Conservation (phyloP, 2,329 filamentous ascomycete species). For the Talaromyces rugulosus region DNA sequence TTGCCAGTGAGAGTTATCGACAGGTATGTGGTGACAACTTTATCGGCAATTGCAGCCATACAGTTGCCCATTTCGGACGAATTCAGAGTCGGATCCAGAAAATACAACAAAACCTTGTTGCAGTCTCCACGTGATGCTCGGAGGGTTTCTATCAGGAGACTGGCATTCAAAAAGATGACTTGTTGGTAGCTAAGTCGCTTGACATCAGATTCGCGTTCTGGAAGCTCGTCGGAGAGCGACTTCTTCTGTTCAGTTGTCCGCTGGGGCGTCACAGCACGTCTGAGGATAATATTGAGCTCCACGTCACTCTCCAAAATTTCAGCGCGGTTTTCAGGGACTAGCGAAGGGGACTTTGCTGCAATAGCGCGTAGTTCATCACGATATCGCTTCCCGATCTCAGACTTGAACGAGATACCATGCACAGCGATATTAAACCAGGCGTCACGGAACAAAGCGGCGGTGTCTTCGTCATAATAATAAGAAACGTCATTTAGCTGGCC, state of each 20-base stretch:
- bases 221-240: conserved; percentile 67
- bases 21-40: conserved; percentile 75
- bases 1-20: conserved; percentile 67
- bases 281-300: conserved; percentile 88
- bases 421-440: conserved; percentile 98
- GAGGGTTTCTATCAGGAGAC: conserved; percentile 82
- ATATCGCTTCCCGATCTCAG: conserved; percentile 68
- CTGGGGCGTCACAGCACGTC: conserved; percentile 76
- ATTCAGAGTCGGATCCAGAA: conserved; percentile 81
- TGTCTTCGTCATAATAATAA: conserved; percentile 58
- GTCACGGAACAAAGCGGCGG: conserved; percentile 72
- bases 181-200: conserved; percentile 82
- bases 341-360: conserved; percentile 78
- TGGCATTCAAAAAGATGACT: conserved; percentile 85
- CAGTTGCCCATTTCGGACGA: conserved; percentile 58
- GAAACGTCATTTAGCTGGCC: conserved; percentile 25
- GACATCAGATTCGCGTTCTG: conserved; percentile 73
- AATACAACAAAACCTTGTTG: conserved; percentile 84
- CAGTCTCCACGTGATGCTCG: conserved; percentile 84
- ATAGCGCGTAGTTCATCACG: conserved; percentile 74
- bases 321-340: conserved; percentile 82
- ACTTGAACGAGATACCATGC: conserved; percentile 78
- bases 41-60: conserved; percentile 60
- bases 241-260: conserved; percentile 73
- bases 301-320: conserved; percentile 94